Evolutionary conservation across 108 stramenopile species (phyloP).

Genomic region (Stephanodiscus triporus): DNA sequence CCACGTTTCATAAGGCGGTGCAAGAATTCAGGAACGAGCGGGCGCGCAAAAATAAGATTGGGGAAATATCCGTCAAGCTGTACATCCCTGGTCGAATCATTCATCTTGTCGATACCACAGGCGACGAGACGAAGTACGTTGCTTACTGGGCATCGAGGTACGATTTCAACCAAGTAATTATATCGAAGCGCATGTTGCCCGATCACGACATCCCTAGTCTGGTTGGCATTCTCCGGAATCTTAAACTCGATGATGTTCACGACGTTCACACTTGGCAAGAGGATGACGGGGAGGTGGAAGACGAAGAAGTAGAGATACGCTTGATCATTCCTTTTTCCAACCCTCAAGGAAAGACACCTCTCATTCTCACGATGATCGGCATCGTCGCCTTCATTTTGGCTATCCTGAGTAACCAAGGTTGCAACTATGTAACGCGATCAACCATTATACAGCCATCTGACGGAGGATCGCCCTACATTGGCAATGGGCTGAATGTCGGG

Average conservation of each 20-base stretch:
- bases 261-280: slow-evolving; percentile 5
- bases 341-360: slow-evolving; percentile 10
- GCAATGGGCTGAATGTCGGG: not conserved
- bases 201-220: slow-evolving; percentile 45
- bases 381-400: not conserved
- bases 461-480: not conserved
- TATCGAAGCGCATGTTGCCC: slow-evolving; percentile 38
- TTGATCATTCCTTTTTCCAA: slow-evolving; percentile 9
- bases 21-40: slow-evolving; percentile 40
- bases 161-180: slow-evolving; percentile 51
- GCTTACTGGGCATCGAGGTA: slow-evolving; percentile 51
- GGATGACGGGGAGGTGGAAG: not conserved
- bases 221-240: slow-evolving; percentile 26
- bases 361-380: not conserved
- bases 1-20: slow-evolving; percentile 39
- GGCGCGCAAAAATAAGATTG: slow-evolving; percentile 37
- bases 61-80: slow-evolving; percentile 33
- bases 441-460: not conserved
- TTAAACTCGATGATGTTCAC: slow-evolving; percentile 35
- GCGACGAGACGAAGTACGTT: slow-evolving; percentile 46
- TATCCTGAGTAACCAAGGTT: not conserved
- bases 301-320: not conserved
- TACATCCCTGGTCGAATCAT: slow-evolving; percentile 48
- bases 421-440: slow-evolving; percentile 6
- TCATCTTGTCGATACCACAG: slow-evolving; percentile 47